Evolutionary conservation across 1,284 basidiomycete genomes (phyloP).

Genomic region (Trichosporon coremiiforme): DNA sequence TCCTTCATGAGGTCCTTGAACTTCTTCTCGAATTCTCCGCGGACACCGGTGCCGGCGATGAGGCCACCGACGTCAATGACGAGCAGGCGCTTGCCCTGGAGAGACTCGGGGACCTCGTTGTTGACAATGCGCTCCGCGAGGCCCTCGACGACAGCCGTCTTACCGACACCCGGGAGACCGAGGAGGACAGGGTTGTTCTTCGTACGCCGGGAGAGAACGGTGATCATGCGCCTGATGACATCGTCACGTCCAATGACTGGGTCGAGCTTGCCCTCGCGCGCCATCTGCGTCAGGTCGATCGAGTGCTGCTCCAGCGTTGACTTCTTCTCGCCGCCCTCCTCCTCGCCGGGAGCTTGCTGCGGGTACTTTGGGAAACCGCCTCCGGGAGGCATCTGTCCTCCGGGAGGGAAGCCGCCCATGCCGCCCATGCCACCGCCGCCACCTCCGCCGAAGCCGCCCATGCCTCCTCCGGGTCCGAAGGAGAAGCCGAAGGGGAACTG

Average conservation of each 20-base stretch:
- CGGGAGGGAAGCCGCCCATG: conserved; percentile 11
- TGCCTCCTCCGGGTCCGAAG: conserved; percentile 11
- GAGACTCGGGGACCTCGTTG: conserved; percentile 85
- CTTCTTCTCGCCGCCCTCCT: conserved; percentile 62
- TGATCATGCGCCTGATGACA: conserved; percentile 86
- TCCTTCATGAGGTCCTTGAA: conserved; percentile 83
- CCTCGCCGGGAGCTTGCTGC: conserved; percentile 56
- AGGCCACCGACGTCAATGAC: conserved; percentile 78
- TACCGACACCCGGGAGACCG: conserved; percentile 74
- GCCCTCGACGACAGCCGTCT: conserved; percentile 88
- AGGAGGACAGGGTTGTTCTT: conserved; percentile 80
- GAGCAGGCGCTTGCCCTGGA: conserved; percentile 78
- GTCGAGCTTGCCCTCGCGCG: conserved; percentile 80
- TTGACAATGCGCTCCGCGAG: conserved; percentile 83
- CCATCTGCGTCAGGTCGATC: conserved; percentile 79
- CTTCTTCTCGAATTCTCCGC: conserved; percentile 89
- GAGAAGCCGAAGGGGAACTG: conserved; percentile 14
- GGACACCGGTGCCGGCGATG: conserved; percentile 82
- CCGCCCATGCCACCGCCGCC: background rate
- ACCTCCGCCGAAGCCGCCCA: conserved; percentile 13
- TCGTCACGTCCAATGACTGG: conserved; percentile 87
- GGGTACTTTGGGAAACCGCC: conserved; percentile 28
- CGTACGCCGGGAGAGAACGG: conserved; percentile 72
- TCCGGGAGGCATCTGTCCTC: conserved; percentile 11
- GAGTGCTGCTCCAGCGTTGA: conserved; percentile 77